These are phyloP conservation scores for Centaurea solstitialis DNA, from an alignment of 129 eudicot genomes.

Conservation along the genomic window DNA sequence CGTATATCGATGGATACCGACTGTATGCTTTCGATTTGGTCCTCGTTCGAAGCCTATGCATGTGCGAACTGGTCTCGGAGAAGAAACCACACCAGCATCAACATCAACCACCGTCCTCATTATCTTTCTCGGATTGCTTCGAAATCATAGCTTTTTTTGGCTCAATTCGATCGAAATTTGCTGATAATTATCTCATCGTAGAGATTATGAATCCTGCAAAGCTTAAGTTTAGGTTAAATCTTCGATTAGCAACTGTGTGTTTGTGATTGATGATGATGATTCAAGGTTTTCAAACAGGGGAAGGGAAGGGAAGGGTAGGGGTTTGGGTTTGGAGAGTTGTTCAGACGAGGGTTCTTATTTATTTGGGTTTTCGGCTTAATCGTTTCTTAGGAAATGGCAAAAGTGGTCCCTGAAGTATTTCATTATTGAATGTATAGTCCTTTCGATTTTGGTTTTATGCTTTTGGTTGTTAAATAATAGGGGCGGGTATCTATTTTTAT, in stretches of 20 bases:
- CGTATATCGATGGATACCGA: conserved; percentile 29
- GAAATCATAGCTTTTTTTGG: conserved; percentile 14
- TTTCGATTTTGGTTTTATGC: not conserved
- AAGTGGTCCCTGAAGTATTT: conserved; percentile 8
- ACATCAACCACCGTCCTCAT: conserved; percentile 35
- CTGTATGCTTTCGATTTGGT: conserved; percentile 45
- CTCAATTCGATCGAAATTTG: conserved; percentile 1
- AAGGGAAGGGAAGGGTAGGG: conserved; percentile 4
- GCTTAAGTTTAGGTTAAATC: not conserved
- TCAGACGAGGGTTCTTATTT: conserved; percentile 30
- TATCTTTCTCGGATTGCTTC: conserved; percentile 30
- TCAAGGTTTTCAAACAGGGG: conserved; percentile 6
- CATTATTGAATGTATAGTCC: not conserved
- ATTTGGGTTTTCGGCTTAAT: conserved; percentile 30
- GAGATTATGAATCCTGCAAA: conserved; percentile 2
- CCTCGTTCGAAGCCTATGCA: conserved; percentile 59
- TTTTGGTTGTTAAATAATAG: not conserved
- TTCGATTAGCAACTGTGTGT: not conserved
- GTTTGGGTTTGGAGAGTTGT: not conserved
- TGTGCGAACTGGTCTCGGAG: conserved; percentile 55
- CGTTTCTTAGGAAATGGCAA: not conserved
- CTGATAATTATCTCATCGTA: conserved; percentile 16
- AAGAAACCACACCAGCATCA: conserved; percentile 33
- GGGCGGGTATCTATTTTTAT: too few relatives aligned
- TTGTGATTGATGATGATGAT: too few relatives aligned